Base-by-base conservation (phyloP, 2,329 filamentous ascomycete genomes). In the Colletotrichum plurivorum region DNA sequence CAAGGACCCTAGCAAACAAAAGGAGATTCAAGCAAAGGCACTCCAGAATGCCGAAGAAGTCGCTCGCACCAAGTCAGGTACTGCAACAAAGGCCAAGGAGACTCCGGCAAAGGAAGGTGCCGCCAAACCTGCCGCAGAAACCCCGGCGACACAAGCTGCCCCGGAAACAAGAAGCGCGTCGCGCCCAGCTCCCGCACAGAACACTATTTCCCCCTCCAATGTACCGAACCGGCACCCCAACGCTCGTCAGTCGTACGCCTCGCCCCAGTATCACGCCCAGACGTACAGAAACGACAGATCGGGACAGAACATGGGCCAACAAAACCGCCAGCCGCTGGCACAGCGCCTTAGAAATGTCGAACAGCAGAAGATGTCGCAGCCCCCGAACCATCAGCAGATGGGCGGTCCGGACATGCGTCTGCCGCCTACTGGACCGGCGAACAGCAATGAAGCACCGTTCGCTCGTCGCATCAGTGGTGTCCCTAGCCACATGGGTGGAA, bases 1-100 rank as follows among this genome's bases (percentile, higher is more conserved):
- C 67, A 99, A 98, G 79, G 96, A 99, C 77, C 94, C 94, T n/a
- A 88, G 85, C 53, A 99, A 98, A 83, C 96, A 98, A 81, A 91
- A 94, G 76, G 90, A 95, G 77, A 98, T 99, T 71, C 92, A 97
- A 76, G 92, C 94, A 74, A 97, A 95, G 80, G 94, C 94, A 1
- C 90, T 93, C 70, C 89, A 90, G 76, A 92, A 95, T 73, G 91
- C 90, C 2, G 90, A 94, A 71, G 88, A 90, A 71, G 80, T 88
- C n/a, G 79, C 81, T 8, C 83, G 74, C 74, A 83, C 75, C 78
- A 89, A 82, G 76, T 78, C 80, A 13, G 78, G 82, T 22, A 76
- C 82, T 46, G 76, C 79, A 6, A 81, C 83, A 4, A 87, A 89
- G 74, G 84, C 88, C 63, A 90, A 90, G 76, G 83, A 85, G 61